Evolutionary conservation across 352 stramenopile genomes (phyloP).

Genomic region (Globisporangium lucens): DNA sequence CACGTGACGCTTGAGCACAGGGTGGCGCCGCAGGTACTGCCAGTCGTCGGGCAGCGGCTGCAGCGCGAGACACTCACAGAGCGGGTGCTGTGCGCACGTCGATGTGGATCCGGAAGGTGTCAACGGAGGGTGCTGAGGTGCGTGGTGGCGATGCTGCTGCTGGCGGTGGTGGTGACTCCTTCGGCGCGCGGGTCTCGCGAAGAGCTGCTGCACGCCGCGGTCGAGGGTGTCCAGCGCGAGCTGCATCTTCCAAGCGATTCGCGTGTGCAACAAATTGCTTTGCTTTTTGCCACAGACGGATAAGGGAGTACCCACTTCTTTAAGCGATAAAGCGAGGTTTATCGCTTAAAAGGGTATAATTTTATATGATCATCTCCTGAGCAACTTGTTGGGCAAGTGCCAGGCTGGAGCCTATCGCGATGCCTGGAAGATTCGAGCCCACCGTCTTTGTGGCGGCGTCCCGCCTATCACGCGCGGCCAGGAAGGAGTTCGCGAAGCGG

Average conservation of each 20-base stretch:
- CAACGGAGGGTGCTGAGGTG: not conserved
- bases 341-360: not conserved
- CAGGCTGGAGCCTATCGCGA: too few species aligned
- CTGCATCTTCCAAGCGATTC: slow-evolving; percentile 13
- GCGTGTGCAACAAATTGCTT: not conserved
- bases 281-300: not conserved
- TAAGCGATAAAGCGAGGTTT: not conserved
- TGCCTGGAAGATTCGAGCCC: too few species aligned
- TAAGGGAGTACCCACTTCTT: not conserved
- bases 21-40: slow-evolving; percentile 31
- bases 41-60: slow-evolving; percentile 16
- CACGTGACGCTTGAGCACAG: slow-evolving; percentile 49
- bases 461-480: too few species aligned
- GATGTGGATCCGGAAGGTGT: not conserved
- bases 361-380: too few species aligned
- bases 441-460: too few species aligned
- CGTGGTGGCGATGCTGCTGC: not conserved
- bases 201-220: slow-evolving; percentile 41
- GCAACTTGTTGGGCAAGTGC: too few species aligned
- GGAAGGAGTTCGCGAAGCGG: too few species aligned
- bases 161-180: not conserved
- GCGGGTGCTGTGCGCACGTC: slow-evolving; percentile 18
- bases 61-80: slow-evolving; percentile 39
- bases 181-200: slow-evolving; percentile 18
- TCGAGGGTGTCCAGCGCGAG: slow-evolving; percentile 29